Base-by-base conservation (phyloP, 768 basidiomycete genomes). In the Mycena filopes region DNA sequence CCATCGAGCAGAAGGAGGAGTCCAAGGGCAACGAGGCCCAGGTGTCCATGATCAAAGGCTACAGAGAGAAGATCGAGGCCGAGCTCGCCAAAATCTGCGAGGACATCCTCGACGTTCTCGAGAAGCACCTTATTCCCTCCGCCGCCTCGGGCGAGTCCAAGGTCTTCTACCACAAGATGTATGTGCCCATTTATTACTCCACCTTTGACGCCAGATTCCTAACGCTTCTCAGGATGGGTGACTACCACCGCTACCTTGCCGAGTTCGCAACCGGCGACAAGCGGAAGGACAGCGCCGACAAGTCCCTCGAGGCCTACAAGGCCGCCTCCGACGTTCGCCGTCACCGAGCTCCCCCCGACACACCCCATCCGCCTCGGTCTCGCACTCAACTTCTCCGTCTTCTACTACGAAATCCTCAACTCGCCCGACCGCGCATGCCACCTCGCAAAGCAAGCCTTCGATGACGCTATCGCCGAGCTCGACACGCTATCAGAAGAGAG, bases 141-240 rank as follows among this genome's bases (percentile, higher is more conserved):
- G 97, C 97, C 55, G 95, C 94, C 67, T 92, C 94, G 61, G 96
- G 96, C 76, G 97, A 99, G 82, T 95, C 93, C 63, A 97, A 98
- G 85, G 96, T 98, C 62, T 99, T 98, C 88, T 99, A 99, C 86
- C 96, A 97, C 89, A 98, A 98, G 90, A 96, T 98, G 95, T 96
- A 72, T 68, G 94, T 25, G 20, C 38, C 29, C 26, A 25, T 63
- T 41, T 48, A 47, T 46, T 26, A 60, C 46, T 12, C 53, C 10
- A 42, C 36, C 15, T 11, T 36, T 15, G 5, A 25, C 18, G 38
- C n/a, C 20, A 66, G 45, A 66, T 64, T 42, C 70, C 69, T 72
- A 74, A 67, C 74, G 41, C 64, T 65, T 61, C 46, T 59, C 73
- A 98, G 96, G 96, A 97, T 95, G 95, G 96, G 96, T 80, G 95